A percentile compares a stretch with the other conserved stretches of the same genome.
Conservation (phyloP, 1,139 yeast genomes). For the Candida glucosophila region DNA sequence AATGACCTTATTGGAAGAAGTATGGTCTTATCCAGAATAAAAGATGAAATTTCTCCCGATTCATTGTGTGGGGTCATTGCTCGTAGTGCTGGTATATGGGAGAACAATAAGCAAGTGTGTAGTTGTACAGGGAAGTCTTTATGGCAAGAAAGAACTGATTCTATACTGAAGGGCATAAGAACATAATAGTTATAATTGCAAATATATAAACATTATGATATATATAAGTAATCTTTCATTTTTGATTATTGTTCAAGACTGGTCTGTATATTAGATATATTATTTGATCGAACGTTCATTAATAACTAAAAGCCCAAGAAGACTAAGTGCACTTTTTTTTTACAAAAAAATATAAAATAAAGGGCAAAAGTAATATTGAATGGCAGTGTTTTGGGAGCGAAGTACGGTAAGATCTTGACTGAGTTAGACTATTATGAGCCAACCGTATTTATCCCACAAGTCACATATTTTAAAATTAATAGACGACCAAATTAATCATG, state of each 20-base stretch:
- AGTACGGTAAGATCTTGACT: not conserved
- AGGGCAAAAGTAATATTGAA: not conserved
- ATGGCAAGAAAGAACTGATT: conserved; percentile 90
- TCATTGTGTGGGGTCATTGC: conserved; percentile 84
- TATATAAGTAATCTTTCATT: no score
- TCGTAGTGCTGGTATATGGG: conserved; percentile 96
- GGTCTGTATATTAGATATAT: no score
- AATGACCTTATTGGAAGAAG: conserved; percentile 74
- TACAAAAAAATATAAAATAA: not conserved
- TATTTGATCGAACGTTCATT: not conserved
- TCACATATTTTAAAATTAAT: conserved; percentile 10
- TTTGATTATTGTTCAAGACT: no score
- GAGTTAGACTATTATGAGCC: conserved; percentile 6
- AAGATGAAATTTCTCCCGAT: conserved; percentile 29
- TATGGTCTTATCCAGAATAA: conserved; percentile 47
- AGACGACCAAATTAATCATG: conserved; percentile 18
- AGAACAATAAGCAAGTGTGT: conserved; percentile 86
- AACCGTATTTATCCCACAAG: conserved; percentile 7
- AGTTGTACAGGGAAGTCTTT: conserved; percentile 92
- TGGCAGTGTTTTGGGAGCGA: not conserved
- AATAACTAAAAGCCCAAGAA: conserved; percentile 1
- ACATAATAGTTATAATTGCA: conserved; percentile 7
- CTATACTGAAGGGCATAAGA: conserved; percentile 44
- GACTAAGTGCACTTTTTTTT: not conserved
- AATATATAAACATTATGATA: no score